These are phyloP conservation scores for Aegilops bicornis DNA, from an alignment of 176 grass and related monocot species.

Conservation along the genomic window DNA sequence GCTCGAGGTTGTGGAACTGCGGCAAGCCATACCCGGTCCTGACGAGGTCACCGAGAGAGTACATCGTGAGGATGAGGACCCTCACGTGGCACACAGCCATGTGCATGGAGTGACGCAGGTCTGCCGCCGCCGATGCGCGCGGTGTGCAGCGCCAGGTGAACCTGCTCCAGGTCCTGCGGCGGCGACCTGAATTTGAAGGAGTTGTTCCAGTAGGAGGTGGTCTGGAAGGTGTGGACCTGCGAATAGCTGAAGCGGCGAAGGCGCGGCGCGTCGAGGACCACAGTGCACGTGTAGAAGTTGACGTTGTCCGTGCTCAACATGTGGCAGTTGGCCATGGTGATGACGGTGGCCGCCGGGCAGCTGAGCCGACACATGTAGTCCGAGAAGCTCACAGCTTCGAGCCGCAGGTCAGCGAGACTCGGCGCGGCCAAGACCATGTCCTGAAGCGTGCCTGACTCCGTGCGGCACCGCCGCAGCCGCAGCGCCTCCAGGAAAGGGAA, in stretches of 20 bases:
- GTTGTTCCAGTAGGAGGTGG: too few species aligned
- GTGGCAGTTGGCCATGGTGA: neutral
- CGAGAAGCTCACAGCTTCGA: neutral
- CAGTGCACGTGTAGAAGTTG: neutral
- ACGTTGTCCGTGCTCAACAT: neutral
- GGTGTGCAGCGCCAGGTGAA: neutral
- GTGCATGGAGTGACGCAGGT: neutral
- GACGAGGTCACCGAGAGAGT: neutral
- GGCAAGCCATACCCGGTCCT: too few species aligned
- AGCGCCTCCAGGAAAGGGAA: neutral
- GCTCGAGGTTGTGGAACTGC: neutral
- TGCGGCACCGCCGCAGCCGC: neutral
- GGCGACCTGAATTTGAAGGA: too few species aligned
- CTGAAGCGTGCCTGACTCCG: neutral
- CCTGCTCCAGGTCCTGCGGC: neutral
- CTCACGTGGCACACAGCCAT: neutral
- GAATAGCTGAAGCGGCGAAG: neutral
- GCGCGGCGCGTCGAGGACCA: neutral
- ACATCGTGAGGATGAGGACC: neutral
- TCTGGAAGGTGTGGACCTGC: too few species aligned
- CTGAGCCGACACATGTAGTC: neutral
- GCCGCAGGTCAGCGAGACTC: neutral
- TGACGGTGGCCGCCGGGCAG: neutral
- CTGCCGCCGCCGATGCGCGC: neutral
- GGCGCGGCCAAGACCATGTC: neutral